phyloP scores from a whole-genome alignment of 2,329 filamentous ascomycete genomes.

The Chrysoporthe cubensis region DNA sequence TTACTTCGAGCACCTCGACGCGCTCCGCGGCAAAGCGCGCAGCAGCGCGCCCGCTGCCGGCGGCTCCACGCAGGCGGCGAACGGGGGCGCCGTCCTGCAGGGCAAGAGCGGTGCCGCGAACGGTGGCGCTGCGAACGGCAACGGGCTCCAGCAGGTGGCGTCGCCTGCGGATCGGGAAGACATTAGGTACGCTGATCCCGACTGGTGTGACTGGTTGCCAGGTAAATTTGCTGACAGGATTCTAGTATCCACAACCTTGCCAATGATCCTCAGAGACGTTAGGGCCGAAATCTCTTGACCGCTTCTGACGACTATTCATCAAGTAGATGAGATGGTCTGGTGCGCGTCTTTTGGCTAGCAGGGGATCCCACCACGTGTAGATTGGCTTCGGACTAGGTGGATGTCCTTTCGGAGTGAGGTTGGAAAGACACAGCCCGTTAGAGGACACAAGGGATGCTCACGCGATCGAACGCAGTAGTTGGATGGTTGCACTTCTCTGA shows the following conservation, averaged over 20 bases:
- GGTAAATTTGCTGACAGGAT: not conserved
- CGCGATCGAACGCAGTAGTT: not conserved
- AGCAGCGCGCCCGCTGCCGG: conserved; percentile 44
- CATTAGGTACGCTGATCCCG: conserved; percentile 4
- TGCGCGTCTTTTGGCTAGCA: not conserved
- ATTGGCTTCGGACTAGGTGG: not conserved
- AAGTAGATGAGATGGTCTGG: not conserved
- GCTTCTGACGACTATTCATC: not conserved
- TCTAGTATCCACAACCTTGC: conserved; percentile 1
- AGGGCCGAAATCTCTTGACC: not conserved
- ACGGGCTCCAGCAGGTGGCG: not conserved
- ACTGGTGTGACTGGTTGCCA: not conserved
- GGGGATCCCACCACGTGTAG: not conserved
- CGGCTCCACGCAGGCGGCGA: not conserved
- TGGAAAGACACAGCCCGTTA: not conserved
- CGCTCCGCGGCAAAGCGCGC: conserved; percentile 69
- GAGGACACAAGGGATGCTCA: not conserved
- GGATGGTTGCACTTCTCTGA: not conserved
- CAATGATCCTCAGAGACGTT: not conserved
- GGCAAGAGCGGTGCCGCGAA: not conserved
- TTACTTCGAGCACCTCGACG: conserved; percentile 82
- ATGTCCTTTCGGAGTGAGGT: not conserved
- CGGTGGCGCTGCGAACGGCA: not conserved
- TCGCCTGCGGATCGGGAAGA: conserved; percentile 14
- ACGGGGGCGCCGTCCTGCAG: not conserved